Evolutionary conservation across 805 yeast species (phyloP), one percentile per base, ranked within the genome.

Genomic region (Scheffersomyces amazonensis): DNA sequence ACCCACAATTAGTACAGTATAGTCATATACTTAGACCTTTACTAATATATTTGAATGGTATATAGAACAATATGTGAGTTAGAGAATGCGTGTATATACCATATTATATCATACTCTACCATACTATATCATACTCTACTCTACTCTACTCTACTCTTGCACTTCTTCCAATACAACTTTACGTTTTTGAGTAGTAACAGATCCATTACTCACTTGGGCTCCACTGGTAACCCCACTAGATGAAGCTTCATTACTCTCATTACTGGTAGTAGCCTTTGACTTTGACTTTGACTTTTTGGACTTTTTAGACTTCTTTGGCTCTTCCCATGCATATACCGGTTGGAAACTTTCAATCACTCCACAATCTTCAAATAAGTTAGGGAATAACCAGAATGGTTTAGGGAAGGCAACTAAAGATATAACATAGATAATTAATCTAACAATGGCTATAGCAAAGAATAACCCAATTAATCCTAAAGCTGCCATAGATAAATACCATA

Each of bases 341-440:
- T 74, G 74, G 69, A 93, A 93, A 69, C 96, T 85, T 42, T 91
- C 98, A 43, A 91, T 56, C 46, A 93, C 84, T 17, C 97, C 96
- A 52, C 95, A 90, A 56, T 93, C 99, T 45, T 83, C 99, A 64
- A 90, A 93, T 56, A 93, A 71, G 58, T 91, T 91, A 40, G 99
- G 99, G 74, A 88, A 91, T 33, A 93, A 59, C 99, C 99, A 93
- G 58, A 93, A 74, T n/a, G 95, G 96, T 31, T 80, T 79, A 6
- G 80, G 76, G 40, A 75, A 65, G 1, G 76, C 62, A 34, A 82
- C 65, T 47, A 76, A 74, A 0, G 89, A 76, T 36, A 84, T 49
- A 18, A 74, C 49, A 51, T 80, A 87, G 18, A 93, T 56, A 29
- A 90, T 70, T 56, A 90, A 68, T 55, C 99, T 76, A 23, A 91